Base-by-base conservation (phyloP, 2,329 filamentous ascomycete genomes). In the Trichoderma sp. region DNA sequence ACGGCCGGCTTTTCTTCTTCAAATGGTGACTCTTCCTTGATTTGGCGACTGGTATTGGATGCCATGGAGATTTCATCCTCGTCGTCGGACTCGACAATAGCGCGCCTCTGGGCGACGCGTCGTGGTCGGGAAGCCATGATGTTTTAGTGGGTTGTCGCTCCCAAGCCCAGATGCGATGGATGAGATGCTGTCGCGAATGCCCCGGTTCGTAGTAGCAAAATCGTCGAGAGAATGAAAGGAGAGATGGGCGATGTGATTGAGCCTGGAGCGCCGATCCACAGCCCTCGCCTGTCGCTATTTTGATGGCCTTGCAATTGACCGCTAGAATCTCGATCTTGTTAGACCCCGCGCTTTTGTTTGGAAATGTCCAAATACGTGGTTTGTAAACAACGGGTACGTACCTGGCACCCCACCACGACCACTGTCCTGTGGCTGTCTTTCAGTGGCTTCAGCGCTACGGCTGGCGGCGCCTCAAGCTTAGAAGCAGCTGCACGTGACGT, bases 71-170 rank as follows among this genome's bases (percentile, higher is more conserved):
- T 82, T 69, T 89, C 85, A 74, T 92, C 89, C 71, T 94, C 92
- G 72, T 97, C 93, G 55, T 95, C 93, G 9, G 91, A 94, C 75
- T 97, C 94, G 72, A 95, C 84, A 62, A 97, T 92, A n/a, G 76
- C 91, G 90, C 78, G 17, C 43, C 93, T 88, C 67, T 92, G 81
- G 47, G 85, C 84, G 72, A 83, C 80, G 78, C 82, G 81, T 77
- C 82, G 77, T 68, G 81, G 78, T 70, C 82, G 82, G 32, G 77
- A 68, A 30, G 77, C 75, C 69, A 79, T 79, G 79, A 82, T 82
- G 74, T 63, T 75, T 68, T 58, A n/a, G 73, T 59, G 62, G 68
- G 68, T 58, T 72, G 55, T 55, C 53, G 59, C 58, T 73, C 64
- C 62, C 72, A 63, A 32, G 39, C 62, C 69, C 53, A 66, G 34